These are phyloP conservation scores for Durotheca rogersii DNA, from an alignment of 495 filamentous ascomycete genomes.

Conservation along the genomic window DNA sequence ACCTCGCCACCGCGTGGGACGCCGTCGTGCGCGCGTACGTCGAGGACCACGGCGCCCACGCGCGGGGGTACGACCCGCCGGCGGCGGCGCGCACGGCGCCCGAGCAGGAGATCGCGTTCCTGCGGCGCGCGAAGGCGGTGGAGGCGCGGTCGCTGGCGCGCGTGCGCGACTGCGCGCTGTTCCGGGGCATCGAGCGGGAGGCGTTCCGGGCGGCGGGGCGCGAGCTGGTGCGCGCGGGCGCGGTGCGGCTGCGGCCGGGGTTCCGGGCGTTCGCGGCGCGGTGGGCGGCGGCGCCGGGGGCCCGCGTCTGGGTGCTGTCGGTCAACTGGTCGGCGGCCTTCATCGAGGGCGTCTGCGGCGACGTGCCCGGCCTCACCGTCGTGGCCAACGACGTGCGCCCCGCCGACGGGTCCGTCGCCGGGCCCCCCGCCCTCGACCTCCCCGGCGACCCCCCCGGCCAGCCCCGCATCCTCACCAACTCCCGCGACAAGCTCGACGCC, in stretches of 20 bases:
- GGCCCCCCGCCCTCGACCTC: slow-evolving; percentile 34
- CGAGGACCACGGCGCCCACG: slow-evolving; percentile 37
- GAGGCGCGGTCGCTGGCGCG: slow-evolving; percentile 39
- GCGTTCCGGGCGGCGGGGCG: slow-evolving; percentile 32
- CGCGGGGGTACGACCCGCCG: slow-evolving; percentile 31
- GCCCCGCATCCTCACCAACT: slow-evolving; percentile 33
- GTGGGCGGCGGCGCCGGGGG: slow-evolving; percentile 14
- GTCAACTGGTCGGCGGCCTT: slow-evolving; percentile 51
- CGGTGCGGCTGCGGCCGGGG: slow-evolving; percentile 37
- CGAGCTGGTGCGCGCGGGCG: slow-evolving; percentile 22
- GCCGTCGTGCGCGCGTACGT: slow-evolving; percentile 41
- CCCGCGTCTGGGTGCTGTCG: slow-evolving; percentile 42
- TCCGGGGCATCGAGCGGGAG: slow-evolving; percentile 27
- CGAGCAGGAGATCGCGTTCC: slow-evolving; percentile 40
- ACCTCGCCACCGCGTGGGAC: slow-evolving; percentile 36
- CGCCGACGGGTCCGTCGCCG: slow-evolving; percentile 35
- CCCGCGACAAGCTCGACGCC: slow-evolving; percentile 34
- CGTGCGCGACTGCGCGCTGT: slow-evolving; percentile 39
- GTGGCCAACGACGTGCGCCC: slow-evolving; percentile 38
- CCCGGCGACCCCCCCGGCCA: background rate
- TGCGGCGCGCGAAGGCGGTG: slow-evolving; percentile 38
- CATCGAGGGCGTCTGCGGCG: slow-evolving; percentile 36
- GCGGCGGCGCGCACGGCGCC: slow-evolving; percentile 19
- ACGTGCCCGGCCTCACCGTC: slow-evolving; percentile 23
- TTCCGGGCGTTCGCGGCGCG: slow-evolving; percentile 38